Evolutionary conservation across 495 filamentous ascomycete species (phyloP).

Genomic region (Talaromyces trachyspermus): DNA sequence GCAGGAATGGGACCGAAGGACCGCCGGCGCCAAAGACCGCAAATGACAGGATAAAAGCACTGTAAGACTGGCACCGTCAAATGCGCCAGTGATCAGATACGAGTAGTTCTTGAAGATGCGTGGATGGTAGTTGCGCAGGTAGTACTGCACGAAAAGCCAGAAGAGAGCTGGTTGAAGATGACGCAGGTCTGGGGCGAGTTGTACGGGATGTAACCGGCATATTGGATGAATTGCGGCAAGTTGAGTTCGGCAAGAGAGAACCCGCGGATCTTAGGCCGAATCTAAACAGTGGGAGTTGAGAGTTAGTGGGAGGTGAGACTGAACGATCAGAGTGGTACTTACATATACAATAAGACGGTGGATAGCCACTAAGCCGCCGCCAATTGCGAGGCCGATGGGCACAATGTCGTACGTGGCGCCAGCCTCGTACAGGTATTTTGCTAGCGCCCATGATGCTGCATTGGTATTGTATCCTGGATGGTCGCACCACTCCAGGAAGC

Average conservation of each 20-base stretch:
- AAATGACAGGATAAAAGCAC: slow-evolving; percentile 53
- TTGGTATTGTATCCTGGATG: slow-evolving; percentile 33
- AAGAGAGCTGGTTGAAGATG: slow-evolving; percentile 26
- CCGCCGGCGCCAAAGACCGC: slow-evolving; percentile 48
- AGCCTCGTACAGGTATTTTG: slow-evolving; percentile 31
- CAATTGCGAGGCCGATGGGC: slow-evolving; percentile 39
- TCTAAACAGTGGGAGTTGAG: slow-evolving; percentile 11
- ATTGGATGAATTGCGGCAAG: slow-evolving; percentile 35
- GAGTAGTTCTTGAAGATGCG: slow-evolving; percentile 50
- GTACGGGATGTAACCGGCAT: slow-evolving; percentile 39
- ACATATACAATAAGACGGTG: slow-evolving; percentile 36
- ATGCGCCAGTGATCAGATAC: slow-evolving; percentile 47
- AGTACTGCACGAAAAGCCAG: slow-evolving; percentile 46
- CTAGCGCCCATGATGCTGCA: slow-evolving; percentile 39
- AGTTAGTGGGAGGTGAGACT: background rate
- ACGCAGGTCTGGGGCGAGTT: slow-evolving; percentile 35
- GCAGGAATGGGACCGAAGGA: slow-evolving; percentile 18
- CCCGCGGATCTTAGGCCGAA: slow-evolving; percentile 23
- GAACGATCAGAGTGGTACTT: slow-evolving; percentile 2
- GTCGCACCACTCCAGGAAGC: slow-evolving; percentile 42
- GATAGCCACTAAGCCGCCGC: slow-evolving; percentile 26
- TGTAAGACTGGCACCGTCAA: slow-evolving; percentile 46
- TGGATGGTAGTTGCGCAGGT: slow-evolving; percentile 42
- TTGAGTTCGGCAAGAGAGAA: slow-evolving; percentile 29
- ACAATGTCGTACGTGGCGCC: slow-evolving; percentile 32